Evolutionary conservation across 2,329 filamentous ascomycete species (phyloP), one percentile per base, ranked within the genome.

Genomic region (Aspergillus brasiliensis): DNA sequence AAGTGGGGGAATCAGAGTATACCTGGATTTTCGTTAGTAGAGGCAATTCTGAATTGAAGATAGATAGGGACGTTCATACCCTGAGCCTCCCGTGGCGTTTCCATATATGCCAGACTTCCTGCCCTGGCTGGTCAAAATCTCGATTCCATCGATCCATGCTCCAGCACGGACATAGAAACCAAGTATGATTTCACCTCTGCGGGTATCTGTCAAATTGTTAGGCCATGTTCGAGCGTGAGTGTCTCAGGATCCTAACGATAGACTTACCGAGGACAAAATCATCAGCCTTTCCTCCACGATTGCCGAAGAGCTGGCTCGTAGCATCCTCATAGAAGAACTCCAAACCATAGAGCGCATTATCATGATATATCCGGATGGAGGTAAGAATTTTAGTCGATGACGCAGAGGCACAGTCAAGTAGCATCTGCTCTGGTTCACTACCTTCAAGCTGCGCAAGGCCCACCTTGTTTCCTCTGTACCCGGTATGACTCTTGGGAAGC

Each of bases 311-410:
- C 72, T 97, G 92, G 57, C 83, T 89, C 1, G 91, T 89, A 15
- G 86, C 84, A 74, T 98, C 92, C 70, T 98, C 94, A 71, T 97
- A 98, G 60, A 91, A 83, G 75, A 99, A 98, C 74, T 98, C 94
- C 19, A 99, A 76, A 0, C 95, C 95, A 73, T 96, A 90, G 11
- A 98, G 72, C 3, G 89, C 89, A 60, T 82, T 80, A 2, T 91
- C 92, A 68, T 92, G 88, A 71, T 92, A 96, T 13, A 96, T 82
- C 61, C 87, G 84, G 58, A 97, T 84, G 5, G 86, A 86, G 1
- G 87, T 88, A 63, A 98, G 81, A 28, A 97, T 83, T 63, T 92
- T 89, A 31, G 86, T 90, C 63, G 87, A 85, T 38, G 86, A 85
- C 40, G 85, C 83, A 49, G 84, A 77, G 13, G 88, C 85, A 70